Evolutionary conservation across 176 grass and related monocot species (phyloP), one percentile per base, ranked within the genome.

Genomic region (Avena insularis): DNA sequence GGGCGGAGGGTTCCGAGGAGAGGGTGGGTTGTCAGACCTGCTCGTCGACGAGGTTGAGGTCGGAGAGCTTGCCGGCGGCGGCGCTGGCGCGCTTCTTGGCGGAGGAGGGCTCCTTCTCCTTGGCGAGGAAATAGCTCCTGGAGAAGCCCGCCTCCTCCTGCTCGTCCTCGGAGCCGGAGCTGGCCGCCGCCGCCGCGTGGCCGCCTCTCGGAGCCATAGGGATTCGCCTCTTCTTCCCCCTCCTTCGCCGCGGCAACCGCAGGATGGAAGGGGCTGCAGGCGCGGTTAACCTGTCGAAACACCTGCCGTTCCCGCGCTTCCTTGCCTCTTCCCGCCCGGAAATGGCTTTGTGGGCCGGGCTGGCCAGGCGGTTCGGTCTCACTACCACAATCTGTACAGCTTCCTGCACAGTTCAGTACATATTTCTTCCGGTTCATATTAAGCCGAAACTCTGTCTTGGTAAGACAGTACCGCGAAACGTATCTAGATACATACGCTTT

Each of bases 51-150:
- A 94, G 88, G 80, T 94, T 90, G 75, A 98, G 88, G 71, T 98
- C 90, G 5, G 92, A 85, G 50, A 93, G 88, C 87, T 98, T 97
- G 49, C 86, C 89, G 46, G 89, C 89, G 49, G 56, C 45, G 12
- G 89, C 87, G 9, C 79, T 82, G 15, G 90, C 76, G 2, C 88
- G 88, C 89, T 89, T 93, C 85, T 94, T 98, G 61, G 58, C 77
- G 0, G 93, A 96, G 46, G 90, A 83, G 58, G 92, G 86, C 71
- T 91, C 78, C 82, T 91, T 87, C 91, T 98, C 97, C 90, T 94
- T 98, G 70, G 97, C 94, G 20, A 98, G 87, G 80, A 98, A 98
- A 67, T 98, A 98, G 71, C 90, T 98, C 82, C 97, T 94, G 13
- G 97, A 98, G 66, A 94, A 94, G 12, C 77, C 89, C 4, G 85